phyloP scores from a whole-genome alignment of 2,329 filamentous ascomycete species.

The Emericellopsis cladophorae region DNA sequence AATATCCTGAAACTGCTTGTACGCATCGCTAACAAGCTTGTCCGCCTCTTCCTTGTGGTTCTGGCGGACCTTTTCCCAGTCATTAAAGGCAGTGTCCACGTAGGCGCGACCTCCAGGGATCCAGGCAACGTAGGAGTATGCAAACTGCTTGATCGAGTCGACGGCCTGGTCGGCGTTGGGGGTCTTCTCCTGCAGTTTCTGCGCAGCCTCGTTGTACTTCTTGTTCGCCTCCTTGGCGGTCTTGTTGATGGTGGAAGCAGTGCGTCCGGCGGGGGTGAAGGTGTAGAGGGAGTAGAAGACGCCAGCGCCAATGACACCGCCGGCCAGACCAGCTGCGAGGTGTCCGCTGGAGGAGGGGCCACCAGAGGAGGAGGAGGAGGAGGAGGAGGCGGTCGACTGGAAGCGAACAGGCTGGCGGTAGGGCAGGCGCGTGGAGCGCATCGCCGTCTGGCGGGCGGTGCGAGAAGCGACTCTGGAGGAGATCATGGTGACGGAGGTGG shows the following conservation, averaged over 20 bases:
- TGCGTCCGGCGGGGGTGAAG: constrained; percentile 28
- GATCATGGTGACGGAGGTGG: not conserved
- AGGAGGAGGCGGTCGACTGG: constrained; percentile 24
- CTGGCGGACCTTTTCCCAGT: constrained; percentile 53
- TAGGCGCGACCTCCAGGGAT: constrained; percentile 59
- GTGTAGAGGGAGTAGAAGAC: constrained; percentile 29
- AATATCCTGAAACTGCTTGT: constrained; percentile 51
- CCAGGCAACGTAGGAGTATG: constrained; percentile 57
- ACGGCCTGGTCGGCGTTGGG: constrained; percentile 57
- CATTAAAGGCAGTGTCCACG: constrained; percentile 57
- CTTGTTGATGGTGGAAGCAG: constrained; percentile 30
- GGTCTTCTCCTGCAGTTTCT: constrained; percentile 47
- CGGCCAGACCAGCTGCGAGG: constrained; percentile 26
- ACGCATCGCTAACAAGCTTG: constrained; percentile 52
- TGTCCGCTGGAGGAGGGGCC: constrained; percentile 17
- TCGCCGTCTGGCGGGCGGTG: not conserved
- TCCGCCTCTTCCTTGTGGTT: constrained; percentile 62
- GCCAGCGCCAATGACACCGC: constrained; percentile 28
- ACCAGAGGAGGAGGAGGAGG: constrained; percentile 11
- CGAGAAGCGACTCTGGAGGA: not conserved
- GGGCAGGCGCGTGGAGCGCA: not conserved
- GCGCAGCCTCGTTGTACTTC: constrained; percentile 46
- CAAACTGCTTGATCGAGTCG: constrained; percentile 50
- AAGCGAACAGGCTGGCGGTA: constrained; percentile 15
- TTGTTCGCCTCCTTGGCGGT: constrained; percentile 40